Evolutionary conservation across 306 rosid species (phyloP), one percentile per base, ranked within the genome.

Genomic region (Rosa rugosa): DNA sequence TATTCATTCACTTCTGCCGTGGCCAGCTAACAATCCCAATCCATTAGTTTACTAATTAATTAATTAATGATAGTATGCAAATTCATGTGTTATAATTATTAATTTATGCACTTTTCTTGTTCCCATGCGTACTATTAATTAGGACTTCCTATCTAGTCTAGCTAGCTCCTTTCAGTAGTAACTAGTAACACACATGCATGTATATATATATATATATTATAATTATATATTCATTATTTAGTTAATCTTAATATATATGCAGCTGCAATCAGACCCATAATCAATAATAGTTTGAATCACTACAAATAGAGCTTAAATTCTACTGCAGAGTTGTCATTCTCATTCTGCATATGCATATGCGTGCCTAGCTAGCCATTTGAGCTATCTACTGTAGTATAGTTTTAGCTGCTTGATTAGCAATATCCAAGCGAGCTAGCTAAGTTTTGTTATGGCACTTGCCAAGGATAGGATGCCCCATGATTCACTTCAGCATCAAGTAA

Each of bases 21-120:
- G 36, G 93, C 92, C 94, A 93, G 94, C 98, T 88, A 86, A 78
- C 90, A 87, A 80, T 88, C 84, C 88, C 90, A 84, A 79, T 31
- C 67, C 84, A 25, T 42, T 17, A 5, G 54, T 50, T 45, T 51
- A 68, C 77, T 75, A 75, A 77, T 42, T 72, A 60, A 46, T 62
- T 82, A n/a, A 49, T 20, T 74, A n/a, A n/a, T n/a, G n/a, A 42
- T 12, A 5, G 20, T 27, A 13, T 31, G 68, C 68, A 5, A 31
- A 14, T 63, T 63, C 66, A 25, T 11, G 65, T 8, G 16, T 23
- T 60, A 60, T 27, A 34, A 5, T 36, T 68, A 77, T 74, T 31
- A 31, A 31, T 70, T 77, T 82, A 9, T 34, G 34, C 12, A 17
- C 16, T 72, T 49, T 31, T 40, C 71, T 53, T 34, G 49, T 57